These are phyloP conservation scores for Ustulina deusta DNA, from an alignment of 2,329 filamentous ascomycete species.

Conservation along the genomic window DNA sequence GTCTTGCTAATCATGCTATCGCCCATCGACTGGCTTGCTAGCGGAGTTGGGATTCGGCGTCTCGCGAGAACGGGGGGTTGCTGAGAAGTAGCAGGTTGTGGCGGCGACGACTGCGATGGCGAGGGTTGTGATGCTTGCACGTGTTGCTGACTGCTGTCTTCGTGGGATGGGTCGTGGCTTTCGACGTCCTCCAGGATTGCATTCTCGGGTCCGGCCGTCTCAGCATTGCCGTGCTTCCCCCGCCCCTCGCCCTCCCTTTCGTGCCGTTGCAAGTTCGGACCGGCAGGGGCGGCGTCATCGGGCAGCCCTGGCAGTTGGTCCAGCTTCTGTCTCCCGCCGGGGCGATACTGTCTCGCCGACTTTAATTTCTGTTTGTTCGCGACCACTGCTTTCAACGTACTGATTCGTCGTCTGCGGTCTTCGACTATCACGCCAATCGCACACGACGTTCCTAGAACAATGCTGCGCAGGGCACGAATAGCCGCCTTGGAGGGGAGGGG, in stretches of 20 bases:
- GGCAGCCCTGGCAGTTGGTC: conserved; percentile 33
- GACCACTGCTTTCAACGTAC: conserved; percentile 62
- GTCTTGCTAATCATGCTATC: neutral
- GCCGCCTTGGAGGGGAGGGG: conserved; percentile 67
- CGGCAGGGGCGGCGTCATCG: conserved; percentile 38
- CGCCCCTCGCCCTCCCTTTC: conserved; percentile 23
- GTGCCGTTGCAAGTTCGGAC: conserved; percentile 40
- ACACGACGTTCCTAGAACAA: conserved; percentile 68
- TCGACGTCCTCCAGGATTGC: neutral
- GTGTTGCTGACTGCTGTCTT: neutral
- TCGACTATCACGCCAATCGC: conserved; percentile 67
- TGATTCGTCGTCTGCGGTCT: conserved; percentile 67
- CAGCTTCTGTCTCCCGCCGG: conserved; percentile 37
- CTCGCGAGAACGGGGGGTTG: neutral
- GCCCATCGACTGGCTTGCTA: neutral
- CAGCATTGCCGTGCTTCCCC: neutral
- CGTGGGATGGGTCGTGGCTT: neutral
- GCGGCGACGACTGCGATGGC: neutral
- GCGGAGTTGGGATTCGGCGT: neutral
- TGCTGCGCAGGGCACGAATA: conserved; percentile 66
- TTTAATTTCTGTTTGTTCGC: conserved; percentile 66
- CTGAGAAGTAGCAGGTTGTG: neutral
- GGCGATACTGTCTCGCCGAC: conserved; percentile 51
- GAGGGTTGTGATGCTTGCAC: conserved; percentile 2
- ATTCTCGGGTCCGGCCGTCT: neutral